Evolutionary conservation across 2,329 filamentous ascomycete genomes (phyloP).

Genomic region (Monosporascus sp.): DNA sequence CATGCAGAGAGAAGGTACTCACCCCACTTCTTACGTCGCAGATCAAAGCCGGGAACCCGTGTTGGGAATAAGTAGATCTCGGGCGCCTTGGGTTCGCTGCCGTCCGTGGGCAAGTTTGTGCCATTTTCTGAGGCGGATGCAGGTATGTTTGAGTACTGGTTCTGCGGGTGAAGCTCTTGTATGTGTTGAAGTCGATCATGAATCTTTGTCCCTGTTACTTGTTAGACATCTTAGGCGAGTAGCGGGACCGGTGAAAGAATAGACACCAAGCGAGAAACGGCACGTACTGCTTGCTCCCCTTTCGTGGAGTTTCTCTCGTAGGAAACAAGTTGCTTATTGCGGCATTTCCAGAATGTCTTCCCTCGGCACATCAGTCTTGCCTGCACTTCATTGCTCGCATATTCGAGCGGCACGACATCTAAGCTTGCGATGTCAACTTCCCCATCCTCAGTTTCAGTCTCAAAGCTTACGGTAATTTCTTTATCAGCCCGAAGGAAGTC

Average conservation of each 20-base stretch:
- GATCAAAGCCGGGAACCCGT: slow-evolving; percentile 5
- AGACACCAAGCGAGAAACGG: background rate
- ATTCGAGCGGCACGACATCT: background rate
- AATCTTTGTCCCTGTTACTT: slow-evolving; percentile 3
- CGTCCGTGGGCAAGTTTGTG: background rate
- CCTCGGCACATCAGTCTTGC: background rate
- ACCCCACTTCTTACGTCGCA: slow-evolving; percentile 11
- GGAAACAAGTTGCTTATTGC: slow-evolving; percentile 1
- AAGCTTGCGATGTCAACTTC: slow-evolving; percentile 3
- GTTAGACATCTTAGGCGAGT: background rate
- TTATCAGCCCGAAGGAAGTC: background rate
- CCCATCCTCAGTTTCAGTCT: background rate
- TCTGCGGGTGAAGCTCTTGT: slow-evolving; percentile 4
- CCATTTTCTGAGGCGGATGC: background rate
- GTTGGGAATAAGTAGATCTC: slow-evolving; percentile 8
- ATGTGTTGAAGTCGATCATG: slow-evolving; percentile 10
- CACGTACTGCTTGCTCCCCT: slow-evolving; percentile 1
- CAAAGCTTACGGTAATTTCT: background rate
- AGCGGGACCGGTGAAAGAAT: background rate
- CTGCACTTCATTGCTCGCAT: background rate
- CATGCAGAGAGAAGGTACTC: background rate
- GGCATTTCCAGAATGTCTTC: slow-evolving; percentile 2
- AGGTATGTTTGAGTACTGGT: background rate
- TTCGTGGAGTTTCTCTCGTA: slow-evolving; percentile 1
- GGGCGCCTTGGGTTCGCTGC: background rate